Percentiles rank a stretch among this genome's conserved stretches.
Evolutionary conservation across 257 asterid species (phyloP).

Genomic region (Solanum clarkiae): DNA sequence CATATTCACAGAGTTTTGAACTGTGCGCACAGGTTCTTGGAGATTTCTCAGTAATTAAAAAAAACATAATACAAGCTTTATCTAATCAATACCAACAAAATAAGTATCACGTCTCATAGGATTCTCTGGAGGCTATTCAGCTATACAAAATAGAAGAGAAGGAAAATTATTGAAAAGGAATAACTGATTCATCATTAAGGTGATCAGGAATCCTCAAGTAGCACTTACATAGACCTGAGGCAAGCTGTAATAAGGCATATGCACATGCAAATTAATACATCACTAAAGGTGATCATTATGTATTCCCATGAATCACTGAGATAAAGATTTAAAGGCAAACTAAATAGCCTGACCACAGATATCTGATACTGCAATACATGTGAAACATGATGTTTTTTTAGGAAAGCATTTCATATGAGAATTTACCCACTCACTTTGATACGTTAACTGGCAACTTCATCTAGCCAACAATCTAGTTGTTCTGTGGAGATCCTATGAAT

Average conservation of each 20-base stretch:
- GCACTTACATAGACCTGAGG: background rate
- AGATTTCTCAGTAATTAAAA: background rate
- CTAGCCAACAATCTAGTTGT: background rate
- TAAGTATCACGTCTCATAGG: background rate
- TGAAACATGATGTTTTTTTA: background rate
- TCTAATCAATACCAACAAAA: background rate
- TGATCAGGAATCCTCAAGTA: background rate
- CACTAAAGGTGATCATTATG: background rate
- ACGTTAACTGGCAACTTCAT: background rate
- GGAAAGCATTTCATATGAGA: background rate
- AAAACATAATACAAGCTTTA: background rate
- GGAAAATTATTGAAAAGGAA: background rate
- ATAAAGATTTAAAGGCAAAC: background rate
- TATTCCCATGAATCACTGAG: background rate
- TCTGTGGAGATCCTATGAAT: background rate
- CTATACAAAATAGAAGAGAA: background rate
- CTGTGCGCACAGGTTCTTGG: background rate
- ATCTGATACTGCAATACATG: background rate
- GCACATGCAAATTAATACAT: background rate
- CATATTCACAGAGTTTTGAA: background rate
- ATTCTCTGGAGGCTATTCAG: background rate
- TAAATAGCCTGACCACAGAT: background rate
- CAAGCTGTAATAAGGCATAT: background rate
- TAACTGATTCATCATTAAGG: background rate
- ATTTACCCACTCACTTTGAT: background rate